phyloP scores from a whole-genome alignment of 1,284 basidiomycete genomes.

The Trichosporon coremiiforme region DNA sequence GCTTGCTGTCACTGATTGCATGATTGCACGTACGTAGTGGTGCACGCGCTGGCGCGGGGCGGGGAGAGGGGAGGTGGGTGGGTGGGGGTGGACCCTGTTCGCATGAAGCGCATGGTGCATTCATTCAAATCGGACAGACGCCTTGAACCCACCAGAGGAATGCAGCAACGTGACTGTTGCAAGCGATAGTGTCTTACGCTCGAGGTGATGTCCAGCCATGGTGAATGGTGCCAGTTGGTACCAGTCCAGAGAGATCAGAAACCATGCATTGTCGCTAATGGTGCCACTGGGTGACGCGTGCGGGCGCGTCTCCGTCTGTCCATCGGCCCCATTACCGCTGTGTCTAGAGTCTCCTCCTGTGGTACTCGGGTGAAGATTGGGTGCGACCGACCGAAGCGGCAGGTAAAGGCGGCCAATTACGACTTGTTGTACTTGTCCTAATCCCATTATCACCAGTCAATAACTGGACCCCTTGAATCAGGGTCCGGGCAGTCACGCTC shows the following conservation, averaged over 20 bases:
- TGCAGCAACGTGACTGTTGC: not conserved
- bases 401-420: not conserved
- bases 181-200: not conserved
- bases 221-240: not conserved
- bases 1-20: not conserved
- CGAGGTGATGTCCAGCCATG: not conserved
- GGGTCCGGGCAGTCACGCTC: constrained; percentile 4
- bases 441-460: too few species aligned
- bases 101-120: not conserved
- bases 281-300: not conserved
- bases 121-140: not conserved
- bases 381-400: too few species aligned
- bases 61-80: too few species aligned
- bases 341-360: too few species aligned
- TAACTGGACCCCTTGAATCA: constrained; percentile 2
- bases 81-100: not conserved
- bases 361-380: not conserved
- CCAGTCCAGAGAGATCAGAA: not conserved
- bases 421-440: too few species aligned
- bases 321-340: not conserved
- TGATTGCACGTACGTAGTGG: not conserved
- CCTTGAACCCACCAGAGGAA: constrained; percentile 4
- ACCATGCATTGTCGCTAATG: not conserved
- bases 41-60: too few species aligned
- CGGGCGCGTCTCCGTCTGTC: constrained; percentile 5